phyloP scores from a whole-genome alignment of 805 yeast species.

The Candida tammaniensis region DNA sequence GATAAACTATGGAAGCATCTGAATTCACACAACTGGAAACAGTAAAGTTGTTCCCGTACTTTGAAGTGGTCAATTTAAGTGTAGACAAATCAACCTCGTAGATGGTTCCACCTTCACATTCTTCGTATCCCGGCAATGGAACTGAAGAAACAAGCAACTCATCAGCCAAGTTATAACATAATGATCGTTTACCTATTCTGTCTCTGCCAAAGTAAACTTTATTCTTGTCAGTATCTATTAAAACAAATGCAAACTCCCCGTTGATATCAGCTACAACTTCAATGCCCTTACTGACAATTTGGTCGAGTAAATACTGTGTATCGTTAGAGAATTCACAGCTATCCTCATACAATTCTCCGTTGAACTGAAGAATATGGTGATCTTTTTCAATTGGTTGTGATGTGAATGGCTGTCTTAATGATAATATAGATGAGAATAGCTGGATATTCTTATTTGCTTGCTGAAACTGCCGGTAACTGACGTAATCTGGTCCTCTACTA shows the following conservation, averaged over 20 bases:
- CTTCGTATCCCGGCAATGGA: slow-evolving; percentile 34
- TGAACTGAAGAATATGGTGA: slow-evolving; percentile 60
- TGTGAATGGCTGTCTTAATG: slow-evolving; percentile 76
- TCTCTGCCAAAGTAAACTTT: slow-evolving; percentile 80
- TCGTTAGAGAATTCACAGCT: slow-evolving; percentile 59
- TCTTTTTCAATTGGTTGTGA: slow-evolving; percentile 56
- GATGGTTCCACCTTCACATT: slow-evolving; percentile 38
- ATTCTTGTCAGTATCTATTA: slow-evolving; percentile 41
- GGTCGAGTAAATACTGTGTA: slow-evolving; percentile 34
- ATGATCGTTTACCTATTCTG: slow-evolving; percentile 73
- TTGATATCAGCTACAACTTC: slow-evolving; percentile 44
- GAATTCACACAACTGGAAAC: background rate
- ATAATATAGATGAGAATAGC: slow-evolving; percentile 68
- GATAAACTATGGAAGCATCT: slow-evolving; percentile 11
- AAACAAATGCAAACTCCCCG: slow-evolving; percentile 82
- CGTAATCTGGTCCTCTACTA: slow-evolving; percentile 65
- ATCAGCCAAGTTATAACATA: slow-evolving; percentile 36
- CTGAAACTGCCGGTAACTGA: slow-evolving; percentile 16
- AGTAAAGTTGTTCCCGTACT: background rate
- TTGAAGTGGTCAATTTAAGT: background rate
- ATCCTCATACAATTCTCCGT: slow-evolving; percentile 82
- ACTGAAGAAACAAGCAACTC: slow-evolving; percentile 43
- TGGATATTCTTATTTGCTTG: slow-evolving; percentile 20
- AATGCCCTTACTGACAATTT: slow-evolving; percentile 29
- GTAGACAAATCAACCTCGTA: slow-evolving; percentile 4